These are phyloP conservation scores for Tricholoma sp. DNA, from an alignment of 768 basidiomycete species.

Conservation along the genomic window DNA sequence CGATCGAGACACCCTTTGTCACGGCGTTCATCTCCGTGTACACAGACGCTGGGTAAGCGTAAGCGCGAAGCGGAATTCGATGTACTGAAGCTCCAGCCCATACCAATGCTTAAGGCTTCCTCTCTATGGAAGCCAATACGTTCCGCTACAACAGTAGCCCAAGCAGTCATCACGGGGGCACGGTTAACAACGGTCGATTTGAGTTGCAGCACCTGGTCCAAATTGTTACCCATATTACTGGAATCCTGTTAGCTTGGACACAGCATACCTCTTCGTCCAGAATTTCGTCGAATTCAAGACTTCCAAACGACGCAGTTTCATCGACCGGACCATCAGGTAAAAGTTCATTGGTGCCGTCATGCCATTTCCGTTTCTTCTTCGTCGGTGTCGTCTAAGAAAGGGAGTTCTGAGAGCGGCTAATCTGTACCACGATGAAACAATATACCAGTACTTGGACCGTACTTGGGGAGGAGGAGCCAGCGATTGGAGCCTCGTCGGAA, in stretches of 20 bases:
- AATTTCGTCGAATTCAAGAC: conserved; percentile 68
- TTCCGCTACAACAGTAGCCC: conserved; percentile 85
- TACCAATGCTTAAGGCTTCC: conserved; percentile 90
- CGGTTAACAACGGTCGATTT: conserved; percentile 77
- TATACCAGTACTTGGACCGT: conserved; percentile 29
- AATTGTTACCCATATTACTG: background rate
- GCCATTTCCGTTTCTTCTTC: conserved; percentile 50
- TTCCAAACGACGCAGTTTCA: conserved; percentile 46
- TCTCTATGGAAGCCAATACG: conserved; percentile 80
- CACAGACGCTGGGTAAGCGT: conserved; percentile 58
- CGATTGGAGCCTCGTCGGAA: conserved; percentile 6
- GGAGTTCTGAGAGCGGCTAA: conserved; percentile 4
- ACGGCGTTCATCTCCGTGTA: conserved; percentile 93
- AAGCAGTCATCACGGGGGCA: conserved; percentile 92
- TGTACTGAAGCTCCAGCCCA: background rate
- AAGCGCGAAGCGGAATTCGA: background rate
- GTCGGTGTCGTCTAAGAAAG: conserved; percentile 35
- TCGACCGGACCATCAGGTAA: conserved; percentile 48
- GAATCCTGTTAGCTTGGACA: background rate
- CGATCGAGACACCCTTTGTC: conserved; percentile 78
- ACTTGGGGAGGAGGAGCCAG: conserved; percentile 16
- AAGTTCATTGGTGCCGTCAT: conserved; percentile 48
- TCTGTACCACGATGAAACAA: background rate
- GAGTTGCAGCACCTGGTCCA: conserved; percentile 45
- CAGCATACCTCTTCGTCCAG: conserved; percentile 60